Evolutionary conservation across 495 filamentous ascomycete species (phyloP), one percentile per base, ranked within the genome.

Genomic region (Neurospora intermedia): DNA sequence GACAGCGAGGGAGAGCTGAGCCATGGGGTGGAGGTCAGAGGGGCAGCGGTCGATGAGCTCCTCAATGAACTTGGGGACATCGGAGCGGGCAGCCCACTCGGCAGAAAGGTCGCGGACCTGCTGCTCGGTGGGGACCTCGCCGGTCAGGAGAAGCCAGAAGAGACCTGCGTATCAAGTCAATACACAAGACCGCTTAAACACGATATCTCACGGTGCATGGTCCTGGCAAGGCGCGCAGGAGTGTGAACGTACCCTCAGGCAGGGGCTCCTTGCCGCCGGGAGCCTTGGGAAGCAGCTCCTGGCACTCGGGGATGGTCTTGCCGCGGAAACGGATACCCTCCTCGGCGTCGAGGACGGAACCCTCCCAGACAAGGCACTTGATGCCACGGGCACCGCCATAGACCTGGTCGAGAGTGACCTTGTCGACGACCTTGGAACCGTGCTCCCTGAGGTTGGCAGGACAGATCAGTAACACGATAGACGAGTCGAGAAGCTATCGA

Each of bases 21-120:
- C 94, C 96, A 99, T 99, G 81, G 96, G 96, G 90, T 99, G 96
- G 76, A 99, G 93, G 83, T 95, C 93, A 86, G 87, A 94, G 75
- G 96, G 96, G 91, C 94, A 98, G 85, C 95, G 94, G 91, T 99
- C 96, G 85, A 99, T 97, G 80, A 99, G 90, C 86, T 99, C 96
- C 87, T 97, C 94, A 80, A 99, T 87, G 86, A 95, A 99, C 86
- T 94, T 94, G 82, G 96, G 96, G 74, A 99, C 84, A 79, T 94
- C 93, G 83, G 96, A 92, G 80, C 96, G 94, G 78, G 96, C 96
- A 84, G 96, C 96, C 96, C 94, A 98, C 83, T 98, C 96, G 69
- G 94, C 94, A 77, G 96, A 98, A 74, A 99, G 91, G 73, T 94
- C 94, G 80, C 94, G 94, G 76, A 98, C 96, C 87, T 99, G 96